phyloP scores from a whole-genome alignment of 371 early-diverging fungal species.

The Dichotomocladium elegans region DNA sequence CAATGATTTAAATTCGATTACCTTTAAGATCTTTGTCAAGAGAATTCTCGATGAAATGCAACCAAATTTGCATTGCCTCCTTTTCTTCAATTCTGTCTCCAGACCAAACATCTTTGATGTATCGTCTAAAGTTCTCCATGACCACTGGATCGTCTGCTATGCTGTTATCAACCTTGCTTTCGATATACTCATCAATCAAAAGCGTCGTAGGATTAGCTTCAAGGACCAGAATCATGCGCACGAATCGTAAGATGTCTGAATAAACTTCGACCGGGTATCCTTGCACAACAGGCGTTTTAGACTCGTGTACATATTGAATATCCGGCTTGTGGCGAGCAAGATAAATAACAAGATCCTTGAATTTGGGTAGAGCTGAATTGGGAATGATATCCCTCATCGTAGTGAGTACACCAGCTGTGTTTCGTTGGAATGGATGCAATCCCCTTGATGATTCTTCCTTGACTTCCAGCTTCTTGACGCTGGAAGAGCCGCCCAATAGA shows the following conservation, averaged over 20 bases:
- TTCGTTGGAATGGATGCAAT: conserved; percentile 36
- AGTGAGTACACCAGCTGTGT: conserved; percentile 16
- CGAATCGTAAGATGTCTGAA: conserved; percentile 49
- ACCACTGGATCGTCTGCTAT: conserved; percentile 42
- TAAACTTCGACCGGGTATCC: conserved; percentile 60
- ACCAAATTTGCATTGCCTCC: conserved; percentile 40
- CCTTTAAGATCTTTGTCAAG: conserved; percentile 40
- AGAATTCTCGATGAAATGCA: conserved; percentile 53
- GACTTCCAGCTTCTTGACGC: conserved; percentile 74
- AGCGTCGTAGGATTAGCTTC: conserved; percentile 48
- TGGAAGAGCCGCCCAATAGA: conserved; percentile 57
- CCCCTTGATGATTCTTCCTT: conserved; percentile 67
- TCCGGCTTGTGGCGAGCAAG: conserved; percentile 30
- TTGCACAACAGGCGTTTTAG: conserved; percentile 33
- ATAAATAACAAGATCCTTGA: conserved; percentile 42
- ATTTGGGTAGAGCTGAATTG: conserved; percentile 40
- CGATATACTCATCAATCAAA: conserved; percentile 52
- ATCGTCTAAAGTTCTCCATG: conserved; percentile 35
- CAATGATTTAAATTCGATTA: conserved; percentile 7
- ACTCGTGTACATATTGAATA: conserved; percentile 25
- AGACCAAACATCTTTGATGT: conserved; percentile 43
- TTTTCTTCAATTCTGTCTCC: conserved; percentile 28
- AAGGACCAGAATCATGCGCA: conserved; percentile 55
- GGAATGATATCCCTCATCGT: conserved; percentile 24
- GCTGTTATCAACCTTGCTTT: conserved; percentile 49